These are phyloP conservation scores for Starmerella floris DNA, from an alignment of 805 yeast species.

Conservation along the genomic window DNA sequence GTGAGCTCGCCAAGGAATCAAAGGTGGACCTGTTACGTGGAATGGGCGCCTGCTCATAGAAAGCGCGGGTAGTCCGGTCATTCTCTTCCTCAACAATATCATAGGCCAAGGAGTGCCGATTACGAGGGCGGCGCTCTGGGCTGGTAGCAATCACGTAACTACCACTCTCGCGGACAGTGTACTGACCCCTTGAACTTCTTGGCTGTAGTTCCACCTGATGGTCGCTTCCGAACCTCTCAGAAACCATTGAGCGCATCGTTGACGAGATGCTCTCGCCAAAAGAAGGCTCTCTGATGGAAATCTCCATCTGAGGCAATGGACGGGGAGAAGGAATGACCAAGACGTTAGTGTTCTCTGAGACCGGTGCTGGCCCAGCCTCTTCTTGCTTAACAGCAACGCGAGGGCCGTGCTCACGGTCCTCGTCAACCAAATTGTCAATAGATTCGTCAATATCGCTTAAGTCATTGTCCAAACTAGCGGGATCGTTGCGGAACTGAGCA, in stretches of 20 bases:
- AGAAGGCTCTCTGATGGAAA: slow-evolving; percentile 8
- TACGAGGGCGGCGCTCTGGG: slow-evolving; percentile 6
- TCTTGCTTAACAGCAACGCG: no score
- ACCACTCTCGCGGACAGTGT: slow-evolving; percentile 14
- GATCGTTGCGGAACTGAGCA: slow-evolving; percentile 3
- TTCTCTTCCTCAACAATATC: slow-evolving; percentile 9
- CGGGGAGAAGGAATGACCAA: neutral
- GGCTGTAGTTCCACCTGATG: neutral
- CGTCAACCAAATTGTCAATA: neutral
- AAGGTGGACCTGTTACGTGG: slow-evolving; percentile 3
- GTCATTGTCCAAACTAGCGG: neutral
- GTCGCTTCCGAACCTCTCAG: neutral
- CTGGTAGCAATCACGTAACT: slow-evolving; percentile 17
- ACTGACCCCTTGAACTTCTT: neutral
- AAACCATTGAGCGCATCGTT: slow-evolving; percentile 11
- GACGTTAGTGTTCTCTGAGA: no score
- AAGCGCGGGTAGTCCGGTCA: neutral
- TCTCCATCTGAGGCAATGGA: neutral
- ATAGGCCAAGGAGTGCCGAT: slow-evolving; percentile 6
- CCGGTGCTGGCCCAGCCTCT: no score
- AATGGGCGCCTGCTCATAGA: neutral
- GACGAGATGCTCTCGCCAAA: slow-evolving; percentile 17
- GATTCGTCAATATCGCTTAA: slow-evolving; percentile 5
- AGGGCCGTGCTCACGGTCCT: no score
- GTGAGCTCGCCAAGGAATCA: neutral